These are phyloP conservation scores for Trichoderma cornu-damae DNA, from an alignment of 2,329 filamentous ascomycete genomes.

Conservation along the genomic window DNA sequence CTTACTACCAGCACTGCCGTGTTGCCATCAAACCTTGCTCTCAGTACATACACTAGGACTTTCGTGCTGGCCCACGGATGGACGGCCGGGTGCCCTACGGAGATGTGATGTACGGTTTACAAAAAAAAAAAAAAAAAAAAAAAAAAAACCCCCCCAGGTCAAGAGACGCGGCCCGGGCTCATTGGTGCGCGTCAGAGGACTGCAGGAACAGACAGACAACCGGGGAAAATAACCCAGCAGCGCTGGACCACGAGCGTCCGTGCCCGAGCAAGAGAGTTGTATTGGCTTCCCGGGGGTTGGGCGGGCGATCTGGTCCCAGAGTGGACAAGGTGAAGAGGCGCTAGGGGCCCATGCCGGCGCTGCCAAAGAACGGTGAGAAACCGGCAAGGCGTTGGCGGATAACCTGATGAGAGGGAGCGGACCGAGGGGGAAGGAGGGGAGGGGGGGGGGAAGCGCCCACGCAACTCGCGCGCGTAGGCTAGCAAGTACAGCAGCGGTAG, in stretches of 20 bases:
- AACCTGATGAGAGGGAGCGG: background rate
- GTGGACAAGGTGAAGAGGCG: constrained; percentile 9
- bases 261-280: background rate
- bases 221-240: background rate
- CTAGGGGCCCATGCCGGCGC: background rate
- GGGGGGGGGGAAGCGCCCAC: background rate
- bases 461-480: background rate
- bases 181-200: constrained; percentile 14
- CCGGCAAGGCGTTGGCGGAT: background rate
- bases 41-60: no score
- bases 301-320: constrained; percentile 5
- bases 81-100: background rate
- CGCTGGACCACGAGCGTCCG: background rate
- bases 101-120: background rate
- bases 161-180: constrained; percentile 2
- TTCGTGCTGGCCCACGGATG: background rate
- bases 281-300: background rate
- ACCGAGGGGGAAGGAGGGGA: background rate
- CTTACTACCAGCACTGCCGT: no score
- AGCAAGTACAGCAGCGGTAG: no score
- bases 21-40: no score
- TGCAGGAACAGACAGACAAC: constrained; percentile 15
- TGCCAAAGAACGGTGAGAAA: constrained; percentile 14
- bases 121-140: background rate
- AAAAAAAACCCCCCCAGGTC: background rate